phyloP scores from a whole-genome alignment of 495 filamentous ascomycete genomes.

The Geoglossum glabrum region DNA sequence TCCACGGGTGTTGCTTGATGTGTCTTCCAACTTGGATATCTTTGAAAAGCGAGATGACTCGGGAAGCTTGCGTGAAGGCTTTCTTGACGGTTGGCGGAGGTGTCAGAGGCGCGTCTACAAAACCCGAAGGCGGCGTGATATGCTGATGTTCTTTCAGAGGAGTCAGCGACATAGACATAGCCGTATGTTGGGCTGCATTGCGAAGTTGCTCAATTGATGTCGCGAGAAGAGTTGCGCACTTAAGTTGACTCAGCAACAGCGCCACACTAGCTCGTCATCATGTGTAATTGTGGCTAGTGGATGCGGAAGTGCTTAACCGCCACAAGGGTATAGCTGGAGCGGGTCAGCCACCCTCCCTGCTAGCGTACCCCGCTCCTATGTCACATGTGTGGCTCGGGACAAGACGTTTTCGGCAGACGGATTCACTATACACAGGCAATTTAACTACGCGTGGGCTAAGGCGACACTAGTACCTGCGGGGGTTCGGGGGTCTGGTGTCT shows the following conservation, averaged over 20 bases:
- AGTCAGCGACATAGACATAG: slow-evolving; percentile 8
- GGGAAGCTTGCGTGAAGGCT: slow-evolving; percentile 8
- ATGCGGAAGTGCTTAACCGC: background rate
- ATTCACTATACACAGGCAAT: too few relatives aligned
- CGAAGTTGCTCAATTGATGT: slow-evolving; percentile 5
- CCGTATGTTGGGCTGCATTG: slow-evolving; percentile 5
- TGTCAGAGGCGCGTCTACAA: slow-evolving; percentile 9
- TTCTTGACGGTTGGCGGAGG: slow-evolving; percentile 11
- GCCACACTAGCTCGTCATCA: background rate
- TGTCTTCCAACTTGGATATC: slow-evolving; percentile 6
- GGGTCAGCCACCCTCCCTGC: too few relatives aligned
- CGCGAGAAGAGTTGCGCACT: background rate
- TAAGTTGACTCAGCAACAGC: background rate
- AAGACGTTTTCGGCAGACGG: too few relatives aligned
- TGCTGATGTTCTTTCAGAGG: slow-evolving; percentile 2
- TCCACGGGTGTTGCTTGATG: slow-evolving; percentile 6
- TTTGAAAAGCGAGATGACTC: slow-evolving; percentile 11
- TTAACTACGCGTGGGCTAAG: too few relatives aligned
- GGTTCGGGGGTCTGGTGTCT: too few relatives aligned
- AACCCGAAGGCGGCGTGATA: slow-evolving; percentile 11
- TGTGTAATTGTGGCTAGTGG: background rate
- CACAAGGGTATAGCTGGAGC: too few relatives aligned
- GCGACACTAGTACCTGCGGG: too few relatives aligned
- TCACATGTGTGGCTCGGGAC: too few relatives aligned
- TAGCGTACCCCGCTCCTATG: too few relatives aligned